Base-by-base conservation (phyloP, 768 basidiomycete species). In the Russula vinacea region DNA sequence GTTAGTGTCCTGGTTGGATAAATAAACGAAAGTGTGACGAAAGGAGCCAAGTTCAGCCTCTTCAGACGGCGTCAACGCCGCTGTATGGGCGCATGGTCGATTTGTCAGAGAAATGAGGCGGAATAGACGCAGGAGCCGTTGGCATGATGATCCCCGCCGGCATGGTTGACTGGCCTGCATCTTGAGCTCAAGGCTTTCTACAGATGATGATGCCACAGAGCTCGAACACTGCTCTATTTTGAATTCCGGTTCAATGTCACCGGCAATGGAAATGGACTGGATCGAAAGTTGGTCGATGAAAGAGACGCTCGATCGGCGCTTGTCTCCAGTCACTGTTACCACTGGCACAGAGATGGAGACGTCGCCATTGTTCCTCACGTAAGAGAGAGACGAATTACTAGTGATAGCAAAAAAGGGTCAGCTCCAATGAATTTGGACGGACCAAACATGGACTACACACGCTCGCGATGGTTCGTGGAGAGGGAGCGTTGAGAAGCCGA, bases 401-500 rank as follows among this genome's bases (percentile, higher is more conserved):
- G 7, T 17, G 5, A 42, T 8, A 19, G 3, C 3, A 42, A 7
- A 1, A 50, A 55, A 7, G 17, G 53, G 45, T 58, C 5, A 55
- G 51, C 17, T 3, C 29, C n/a, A 7, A 39, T 39, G 14, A 64
- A 11, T n/a, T 33, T 32, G 51, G 54, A n/a, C 32, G 2, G 33
- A 10, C 11, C 11, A 5, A n/a, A 6, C n/a, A n/a, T 29, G 29
- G 33, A 14, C 1, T n/a, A 58, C 66, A 26, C 45, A 67, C 66
- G 14, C 40, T 39, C 35, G 44, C 10, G 66, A 51, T 3, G 66
- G 60, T 1, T 42, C 50, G 7, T 24, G 37, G 32, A 64, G 19
- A 3, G 50, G 59, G 57, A 58, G 40, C 9, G 62, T 64, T 8
- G 62, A 62, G 44, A 63, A 47, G 11, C 76, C 73, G 60, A 77